A percentile compares a stretch with the other conserved stretches of the same genome.
phyloP scores from a whole-genome alignment of 208 protist genomes.

The Trypanosoma lewisi region DNA sequence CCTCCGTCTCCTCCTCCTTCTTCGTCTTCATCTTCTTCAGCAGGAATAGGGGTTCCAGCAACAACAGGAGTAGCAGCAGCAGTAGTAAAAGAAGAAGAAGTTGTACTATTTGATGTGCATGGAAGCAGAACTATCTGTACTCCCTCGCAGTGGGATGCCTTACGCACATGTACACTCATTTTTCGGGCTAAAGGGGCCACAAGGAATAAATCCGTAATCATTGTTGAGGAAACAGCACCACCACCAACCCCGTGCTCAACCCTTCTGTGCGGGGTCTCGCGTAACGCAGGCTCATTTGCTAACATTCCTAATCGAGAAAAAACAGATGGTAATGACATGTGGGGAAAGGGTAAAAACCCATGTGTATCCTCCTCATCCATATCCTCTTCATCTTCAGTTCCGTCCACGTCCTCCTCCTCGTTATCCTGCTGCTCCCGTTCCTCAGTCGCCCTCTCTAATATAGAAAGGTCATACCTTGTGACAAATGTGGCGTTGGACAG shows the following conservation, averaged over 20 bases:
- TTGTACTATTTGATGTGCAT: not conserved
- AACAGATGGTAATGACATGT: not conserved
- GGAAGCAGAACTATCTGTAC: slow-evolving; percentile 23
- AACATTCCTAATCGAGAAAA: not conserved
- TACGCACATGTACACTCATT: slow-evolving; percentile 17
- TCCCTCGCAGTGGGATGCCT: slow-evolving; percentile 14
- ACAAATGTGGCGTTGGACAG: slow-evolving; percentile 28
- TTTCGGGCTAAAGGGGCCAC: slow-evolving; percentile 18
- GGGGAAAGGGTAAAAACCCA: not conserved
- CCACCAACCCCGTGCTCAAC: not conserved
- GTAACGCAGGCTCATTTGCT: not conserved
- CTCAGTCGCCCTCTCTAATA: not conserved
- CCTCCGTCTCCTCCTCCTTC: slow-evolving; percentile 16
- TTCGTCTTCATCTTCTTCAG: not conserved
- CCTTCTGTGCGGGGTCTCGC: not conserved
- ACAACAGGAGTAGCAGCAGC: slow-evolving; percentile 1
- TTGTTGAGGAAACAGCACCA: not conserved
- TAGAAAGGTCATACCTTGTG: slow-evolving; percentile 19
- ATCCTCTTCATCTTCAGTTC: not conserved
- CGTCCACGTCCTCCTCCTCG: not conserved
- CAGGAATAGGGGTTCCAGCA: too few relatives aligned
- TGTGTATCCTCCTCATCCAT: not conserved
- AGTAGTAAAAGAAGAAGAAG: not conserved
- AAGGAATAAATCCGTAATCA: slow-evolving; percentile 27
- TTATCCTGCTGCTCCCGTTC: too few relatives aligned